Conservation (phyloP, 2,329 filamentous ascomycete genomes). For the Exophiala dermatitidis region DNA sequence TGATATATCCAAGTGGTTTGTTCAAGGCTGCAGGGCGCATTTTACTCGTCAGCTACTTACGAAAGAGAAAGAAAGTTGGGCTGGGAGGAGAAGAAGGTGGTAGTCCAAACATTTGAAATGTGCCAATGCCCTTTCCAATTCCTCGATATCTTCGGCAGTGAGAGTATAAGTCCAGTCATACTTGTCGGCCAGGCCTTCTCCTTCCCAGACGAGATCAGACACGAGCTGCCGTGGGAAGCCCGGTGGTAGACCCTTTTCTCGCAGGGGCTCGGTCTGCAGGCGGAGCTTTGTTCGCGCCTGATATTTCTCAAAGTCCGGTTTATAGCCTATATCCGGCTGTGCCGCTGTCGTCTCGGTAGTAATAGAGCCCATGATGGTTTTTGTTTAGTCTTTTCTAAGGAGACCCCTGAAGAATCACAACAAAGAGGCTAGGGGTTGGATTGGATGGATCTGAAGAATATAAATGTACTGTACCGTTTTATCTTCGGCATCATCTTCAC, state of each 20-base stretch:
- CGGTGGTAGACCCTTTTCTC: constrained; percentile 31
- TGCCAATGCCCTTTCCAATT: constrained; percentile 38
- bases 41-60: constrained; percentile 10
- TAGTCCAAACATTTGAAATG: constrained; percentile 37
- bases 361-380: neutral
- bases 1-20: constrained; percentile 36
- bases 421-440: too few relatives aligned
- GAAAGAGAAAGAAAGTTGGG: neutral
- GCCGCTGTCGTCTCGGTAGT: neutral
- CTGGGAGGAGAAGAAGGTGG: neutral
- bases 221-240: constrained; percentile 38
- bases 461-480: too few relatives aligned
- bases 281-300: constrained; percentile 24
- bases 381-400: too few relatives aligned
- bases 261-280: constrained; percentile 23
- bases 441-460: too few relatives aligned
- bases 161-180: constrained; percentile 40
- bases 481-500: too few relatives aligned
- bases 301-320: constrained; percentile 29
- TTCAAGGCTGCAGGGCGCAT: constrained; percentile 28
- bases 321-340: constrained; percentile 32
- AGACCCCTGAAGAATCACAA: too few relatives aligned
- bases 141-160: constrained; percentile 34
- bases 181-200: constrained; percentile 32
- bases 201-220: constrained; percentile 44